A percentile compares a stretch with the other conserved stretches of the same genome.
Evolutionary conservation across 257 asterid species (phyloP).

Genomic region (Primulina huaijiensis): DNA sequence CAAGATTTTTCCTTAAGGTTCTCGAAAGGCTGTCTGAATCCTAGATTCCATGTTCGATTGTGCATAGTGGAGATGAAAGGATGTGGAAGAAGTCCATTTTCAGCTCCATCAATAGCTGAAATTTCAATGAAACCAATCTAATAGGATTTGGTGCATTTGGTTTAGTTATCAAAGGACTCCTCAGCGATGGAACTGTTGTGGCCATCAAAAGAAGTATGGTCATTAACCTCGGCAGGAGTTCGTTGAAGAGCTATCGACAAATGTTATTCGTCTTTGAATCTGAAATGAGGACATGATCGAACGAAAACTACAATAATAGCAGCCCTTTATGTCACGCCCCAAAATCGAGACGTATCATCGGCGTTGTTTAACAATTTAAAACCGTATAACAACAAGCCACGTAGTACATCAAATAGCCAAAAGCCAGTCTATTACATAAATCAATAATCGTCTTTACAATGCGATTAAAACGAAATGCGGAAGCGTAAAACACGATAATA

Average conservation of each 20-base stretch:
- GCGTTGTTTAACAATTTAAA: too few relatives aligned
- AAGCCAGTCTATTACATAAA: too few relatives aligned
- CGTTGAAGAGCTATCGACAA: constrained; percentile 42
- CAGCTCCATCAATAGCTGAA: constrained; percentile 22
- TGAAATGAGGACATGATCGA: too few relatives aligned
- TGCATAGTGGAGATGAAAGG: constrained; percentile 40
- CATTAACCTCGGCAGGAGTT: constrained; percentile 44
- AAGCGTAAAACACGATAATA: too few relatives aligned
- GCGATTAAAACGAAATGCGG: too few relatives aligned
- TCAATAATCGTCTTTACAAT: too few relatives aligned
- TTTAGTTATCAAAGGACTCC: constrained; percentile 64
- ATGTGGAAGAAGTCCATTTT: constrained; percentile 30
- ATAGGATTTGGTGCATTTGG: constrained; percentile 73
- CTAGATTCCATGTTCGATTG: constrained; percentile 20
- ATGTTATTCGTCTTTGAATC: not conserved
- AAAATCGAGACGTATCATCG: too few relatives aligned
- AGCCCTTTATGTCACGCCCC: too few relatives aligned
- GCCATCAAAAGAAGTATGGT: constrained; percentile 60
- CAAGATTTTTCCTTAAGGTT: not conserved
- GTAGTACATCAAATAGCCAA: too few relatives aligned
- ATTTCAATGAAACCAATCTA: constrained; percentile 54
- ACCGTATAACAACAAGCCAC: too few relatives aligned
- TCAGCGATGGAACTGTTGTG: constrained; percentile 65
- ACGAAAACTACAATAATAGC: too few relatives aligned
- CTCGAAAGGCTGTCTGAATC: not conserved